Conservation (phyloP, 129 eudicot genomes). For the Ambrosia trifida region DNA sequence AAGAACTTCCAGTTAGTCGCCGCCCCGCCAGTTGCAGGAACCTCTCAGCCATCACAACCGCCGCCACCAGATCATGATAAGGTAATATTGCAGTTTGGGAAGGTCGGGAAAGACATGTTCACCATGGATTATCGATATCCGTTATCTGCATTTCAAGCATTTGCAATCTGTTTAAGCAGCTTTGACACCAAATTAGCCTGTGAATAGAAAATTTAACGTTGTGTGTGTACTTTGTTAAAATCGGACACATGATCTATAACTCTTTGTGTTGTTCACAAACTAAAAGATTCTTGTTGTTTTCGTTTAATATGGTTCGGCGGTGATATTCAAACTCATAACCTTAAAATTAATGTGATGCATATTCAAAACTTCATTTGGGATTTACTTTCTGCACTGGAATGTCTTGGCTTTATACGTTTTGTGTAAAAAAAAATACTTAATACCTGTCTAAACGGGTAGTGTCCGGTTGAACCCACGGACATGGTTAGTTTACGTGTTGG, state of each 20-base stretch:
- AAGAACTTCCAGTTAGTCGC: slow-evolving; percentile 83
- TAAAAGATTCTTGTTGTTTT: neutral
- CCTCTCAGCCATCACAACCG: slow-evolving; percentile 38
- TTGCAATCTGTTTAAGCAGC: slow-evolving; percentile 80
- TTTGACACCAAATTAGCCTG: slow-evolving; percentile 81
- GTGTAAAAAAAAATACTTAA: neutral
- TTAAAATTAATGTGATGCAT: neutral
- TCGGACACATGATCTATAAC: slow-evolving; percentile 19
- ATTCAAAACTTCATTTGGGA: neutral
- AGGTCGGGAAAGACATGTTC: slow-evolving; percentile 68
- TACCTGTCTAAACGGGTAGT: too few relatives aligned
- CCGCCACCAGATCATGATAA: slow-evolving; percentile 54
- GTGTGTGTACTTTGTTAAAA: slow-evolving; percentile 34
- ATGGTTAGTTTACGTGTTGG: too few relatives aligned
- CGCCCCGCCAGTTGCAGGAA: slow-evolving; percentile 35
- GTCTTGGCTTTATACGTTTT: neutral
- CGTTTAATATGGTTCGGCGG: neutral
- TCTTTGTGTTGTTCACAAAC: slow-evolving; percentile 25
- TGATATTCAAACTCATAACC: slow-evolving; percentile 6
- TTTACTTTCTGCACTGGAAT: neutral
- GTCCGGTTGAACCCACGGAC: too few relatives aligned
- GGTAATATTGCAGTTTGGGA: slow-evolving; percentile 60
- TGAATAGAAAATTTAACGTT: slow-evolving; percentile 48
- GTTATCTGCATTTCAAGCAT: slow-evolving; percentile 72
- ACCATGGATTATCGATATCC: slow-evolving; percentile 79